Percentiles rank a stretch among this genome's conserved stretches.
Evolutionary conservation across 805 yeast species (phyloP).

Genomic region (Candida tammaniensis): DNA sequence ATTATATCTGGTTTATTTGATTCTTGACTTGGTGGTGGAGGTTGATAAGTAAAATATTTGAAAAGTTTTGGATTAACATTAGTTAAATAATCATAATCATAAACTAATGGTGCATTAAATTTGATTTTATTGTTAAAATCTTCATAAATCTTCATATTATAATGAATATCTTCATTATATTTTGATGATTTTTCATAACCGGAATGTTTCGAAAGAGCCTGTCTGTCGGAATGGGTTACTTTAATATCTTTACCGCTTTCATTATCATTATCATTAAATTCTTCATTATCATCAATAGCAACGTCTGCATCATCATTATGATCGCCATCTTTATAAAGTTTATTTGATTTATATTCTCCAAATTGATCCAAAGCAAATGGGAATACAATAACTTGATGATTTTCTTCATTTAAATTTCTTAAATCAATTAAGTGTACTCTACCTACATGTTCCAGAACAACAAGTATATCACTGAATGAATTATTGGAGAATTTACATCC

Average conservation of each 20-base stretch:
- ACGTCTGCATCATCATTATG: constrained; percentile 3
- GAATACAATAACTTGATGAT: constrained; percentile 72
- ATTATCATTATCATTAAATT: constrained; percentile 1
- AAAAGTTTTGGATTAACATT: constrained; percentile 36
- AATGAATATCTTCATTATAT: constrained; percentile 3
- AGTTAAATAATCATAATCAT: constrained; percentile 39
- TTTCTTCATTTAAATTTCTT: constrained; percentile 50
- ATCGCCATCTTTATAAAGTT: constrained; percentile 5
- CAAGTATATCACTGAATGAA: constrained; percentile 72
- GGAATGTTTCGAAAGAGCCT: neutral
- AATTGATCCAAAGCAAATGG: constrained; percentile 51
- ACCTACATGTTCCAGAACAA: constrained; percentile 81
- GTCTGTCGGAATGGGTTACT: constrained; percentile 1
- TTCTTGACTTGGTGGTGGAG: constrained; percentile 11
- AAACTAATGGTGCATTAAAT: constrained; percentile 37
- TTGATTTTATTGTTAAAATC: constrained; percentile 7
- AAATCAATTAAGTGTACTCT: constrained; percentile 83
- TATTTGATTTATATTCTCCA: constrained; percentile 21
- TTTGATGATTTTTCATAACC: neutral
- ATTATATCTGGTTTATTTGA: neutral
- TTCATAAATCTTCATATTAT: constrained; percentile 12
- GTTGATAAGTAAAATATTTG: constrained; percentile 32
- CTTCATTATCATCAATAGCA: constrained; percentile 1
- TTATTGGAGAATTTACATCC: constrained; percentile 47
- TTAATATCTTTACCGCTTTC: neutral